Percentiles rank a stretch among this genome's conserved stretches.
phyloP scores from a whole-genome alignment of 306 rosid genomes.

The Begonia masoniana region DNA sequence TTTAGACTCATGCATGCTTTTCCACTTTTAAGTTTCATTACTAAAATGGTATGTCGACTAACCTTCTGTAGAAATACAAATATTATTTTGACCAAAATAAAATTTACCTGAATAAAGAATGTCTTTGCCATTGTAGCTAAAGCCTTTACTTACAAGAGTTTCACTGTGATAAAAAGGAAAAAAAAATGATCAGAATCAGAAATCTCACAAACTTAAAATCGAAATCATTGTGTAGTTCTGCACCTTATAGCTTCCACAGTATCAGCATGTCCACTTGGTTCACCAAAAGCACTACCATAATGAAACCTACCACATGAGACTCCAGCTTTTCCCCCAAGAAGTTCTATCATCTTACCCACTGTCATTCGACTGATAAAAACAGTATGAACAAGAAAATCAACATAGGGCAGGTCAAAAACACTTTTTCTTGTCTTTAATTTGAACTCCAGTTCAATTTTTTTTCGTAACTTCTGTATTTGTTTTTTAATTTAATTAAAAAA shows the following conservation, averaged over 20 bases:
- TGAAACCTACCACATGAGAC: conserved; percentile 94
- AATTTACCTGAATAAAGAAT: conserved; percentile 71
- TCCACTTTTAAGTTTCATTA: too few species aligned
- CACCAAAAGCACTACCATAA: conserved; percentile 98
- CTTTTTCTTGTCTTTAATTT: too few species aligned
- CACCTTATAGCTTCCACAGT: conserved; percentile 88
- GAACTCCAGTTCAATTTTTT: too few species aligned
- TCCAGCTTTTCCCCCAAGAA: conserved; percentile 95
- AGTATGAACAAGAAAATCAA: conserved; percentile 2
- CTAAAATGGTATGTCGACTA: too few species aligned
- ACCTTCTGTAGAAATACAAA: too few species aligned
- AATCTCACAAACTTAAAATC: conserved; percentile 1
- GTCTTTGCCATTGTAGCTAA: conserved; percentile 84
- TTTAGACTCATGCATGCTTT: too few species aligned
- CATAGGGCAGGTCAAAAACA: too few species aligned
- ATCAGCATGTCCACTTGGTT: conserved; percentile 98
- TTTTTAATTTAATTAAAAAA: too few species aligned
- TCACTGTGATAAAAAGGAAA: conserved; percentile 38
- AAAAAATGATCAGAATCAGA: conserved; percentile 7
- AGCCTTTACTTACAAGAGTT: conserved; percentile 73
- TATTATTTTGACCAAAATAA: too few species aligned
- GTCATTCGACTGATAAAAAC: conserved; percentile 75
- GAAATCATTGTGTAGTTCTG: background rate
- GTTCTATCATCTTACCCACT: conserved; percentile 97
- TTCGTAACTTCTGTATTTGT: too few species aligned